Base-by-base conservation (phyloP, 1,284 basidiomycete species). In the Tylopilus orsonianus region DNA sequence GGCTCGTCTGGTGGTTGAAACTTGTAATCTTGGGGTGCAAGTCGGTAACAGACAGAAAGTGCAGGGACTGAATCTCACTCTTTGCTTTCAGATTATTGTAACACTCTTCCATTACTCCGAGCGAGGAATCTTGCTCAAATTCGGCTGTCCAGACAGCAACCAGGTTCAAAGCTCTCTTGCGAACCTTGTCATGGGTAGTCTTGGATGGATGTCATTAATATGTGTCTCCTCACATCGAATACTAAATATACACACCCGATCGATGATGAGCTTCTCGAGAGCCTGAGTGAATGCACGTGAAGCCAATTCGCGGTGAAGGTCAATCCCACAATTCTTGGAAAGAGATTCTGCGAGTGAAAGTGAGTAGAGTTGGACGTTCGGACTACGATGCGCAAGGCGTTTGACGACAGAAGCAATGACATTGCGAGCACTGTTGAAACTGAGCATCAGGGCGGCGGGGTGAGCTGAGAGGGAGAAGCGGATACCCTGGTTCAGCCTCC, bases 351-450 rank as follows among this genome's bases (percentile, higher is more conserved):
- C 80, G 12, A 97, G 77, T 27, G 90, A 78, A n/a, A 99, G 81
- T 8, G 94, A 83, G 63, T 96, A 97, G 1, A 98, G 79, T 70
- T 99, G 97, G 1, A 99, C 97, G 61, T 97, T 99, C 13, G 96
- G 90, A 66, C 90, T 97, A 30, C 96, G 85, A 70, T 99, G 95
- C 13, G 88, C 79, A 1, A 99, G 78, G 5, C 96, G 89, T 71
- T 96, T 97, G 63, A 95, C 79, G 41, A 97, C 70, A 0, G 95
- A 81, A 6, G 84, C 85, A 52, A 97, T 79, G 52, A 93, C 93
- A 61, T 90, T 85, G 46, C 89, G 86, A 8, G 96, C 92, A 16
- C 95, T 97, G 69, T 19, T 19, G 37, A 10, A 39, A 35, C 32
- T 10, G 45, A 23, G 14, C 13, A 45, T 68, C 30, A 65, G 47